Conservation (phyloP, 768 basidiomycete genomes). For the Collybia mongolica region DNA sequence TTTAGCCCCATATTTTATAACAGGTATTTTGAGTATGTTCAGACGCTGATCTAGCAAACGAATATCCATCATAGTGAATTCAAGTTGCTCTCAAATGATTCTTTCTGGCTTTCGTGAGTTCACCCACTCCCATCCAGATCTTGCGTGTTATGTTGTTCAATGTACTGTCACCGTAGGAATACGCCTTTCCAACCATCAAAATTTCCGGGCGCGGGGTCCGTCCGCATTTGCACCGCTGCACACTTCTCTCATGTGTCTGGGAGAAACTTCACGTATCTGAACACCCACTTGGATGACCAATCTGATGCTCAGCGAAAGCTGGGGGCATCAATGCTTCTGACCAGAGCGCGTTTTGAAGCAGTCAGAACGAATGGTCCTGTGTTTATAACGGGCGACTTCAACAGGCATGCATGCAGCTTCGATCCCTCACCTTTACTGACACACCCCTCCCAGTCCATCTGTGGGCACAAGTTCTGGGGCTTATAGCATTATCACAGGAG, state of each 20-base stretch:
- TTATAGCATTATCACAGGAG: constrained; percentile 49
- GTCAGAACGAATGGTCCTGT: constrained; percentile 36
- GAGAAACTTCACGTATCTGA: constrained; percentile 40
- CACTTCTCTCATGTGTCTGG: constrained; percentile 28
- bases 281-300: constrained; percentile 54
- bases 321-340: constrained; percentile 50
- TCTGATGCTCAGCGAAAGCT: constrained; percentile 51
- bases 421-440: neutral
- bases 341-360: constrained; percentile 49
- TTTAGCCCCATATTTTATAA: constrained; percentile 65
- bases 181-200: constrained; percentile 48
- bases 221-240: constrained; percentile 46
- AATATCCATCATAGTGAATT: constrained; percentile 18
- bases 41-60: neutral
- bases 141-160: too few relatives aligned
- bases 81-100: constrained; percentile 38
- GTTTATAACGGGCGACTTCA: constrained; percentile 54
- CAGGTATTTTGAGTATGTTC: constrained; percentile 23
- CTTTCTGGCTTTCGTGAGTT: constrained; percentile 57
- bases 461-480: constrained; percentile 45
- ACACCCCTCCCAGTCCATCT: constrained; percentile 29
- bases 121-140: too few relatives aligned
- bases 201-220: constrained; percentile 49
- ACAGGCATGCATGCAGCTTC: constrained; percentile 26
- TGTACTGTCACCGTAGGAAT: constrained; percentile 25